These are phyloP conservation scores for Diaporthe ilicicola DNA, from an alignment of 2,329 filamentous ascomycete genomes.

Conservation along the genomic window DNA sequence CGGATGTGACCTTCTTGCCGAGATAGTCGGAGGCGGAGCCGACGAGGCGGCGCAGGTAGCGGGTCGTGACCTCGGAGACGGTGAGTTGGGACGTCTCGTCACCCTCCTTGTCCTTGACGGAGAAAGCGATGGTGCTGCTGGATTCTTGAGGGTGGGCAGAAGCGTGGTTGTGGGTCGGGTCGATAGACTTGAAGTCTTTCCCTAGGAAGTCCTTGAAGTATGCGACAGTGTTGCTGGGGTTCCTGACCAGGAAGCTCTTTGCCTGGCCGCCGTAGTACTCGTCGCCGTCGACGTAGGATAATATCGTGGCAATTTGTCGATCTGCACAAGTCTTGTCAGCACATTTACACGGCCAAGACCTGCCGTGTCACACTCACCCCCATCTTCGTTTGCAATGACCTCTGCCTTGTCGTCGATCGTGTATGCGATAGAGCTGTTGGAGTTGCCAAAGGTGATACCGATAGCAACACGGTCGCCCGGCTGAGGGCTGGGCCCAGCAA, in stretches of 20 bases:
- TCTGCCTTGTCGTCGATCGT: constrained; percentile 94
- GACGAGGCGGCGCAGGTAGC: constrained; percentile 84
- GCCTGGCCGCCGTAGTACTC: constrained; percentile 97
- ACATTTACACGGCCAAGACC: neutral
- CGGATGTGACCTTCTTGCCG: constrained; percentile 92
- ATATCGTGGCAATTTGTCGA: constrained; percentile 92
- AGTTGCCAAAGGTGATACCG: constrained; percentile 97
- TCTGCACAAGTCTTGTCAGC: constrained; percentile 60
- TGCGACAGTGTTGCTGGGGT: constrained; percentile 90
- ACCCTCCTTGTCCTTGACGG: constrained; percentile 80
- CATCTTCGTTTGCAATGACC: constrained; percentile 98
- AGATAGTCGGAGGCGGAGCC: constrained; percentile 89
- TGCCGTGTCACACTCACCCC: constrained; percentile 67
- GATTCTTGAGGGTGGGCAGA: constrained; percentile 87
- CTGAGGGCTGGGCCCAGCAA: constrained; percentile 54
- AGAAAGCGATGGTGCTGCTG: constrained; percentile 79
- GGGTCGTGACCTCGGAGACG: constrained; percentile 82
- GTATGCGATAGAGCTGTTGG: constrained; percentile 95
- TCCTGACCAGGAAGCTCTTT: constrained; percentile 91
- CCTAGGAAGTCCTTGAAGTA: constrained; percentile 97
- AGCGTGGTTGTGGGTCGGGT: constrained; percentile 92
- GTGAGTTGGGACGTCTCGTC: constrained; percentile 71
- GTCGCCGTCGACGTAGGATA: constrained; percentile 95
- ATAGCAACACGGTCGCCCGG: constrained; percentile 76
- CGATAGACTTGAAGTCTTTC: constrained; percentile 96